A percentile compares a stretch with the other conserved stretches of the same genome.
These are phyloP conservation scores for Aleurites moluccanus DNA, from an alignment of 441 rosid species.

Conservation along the genomic window DNA sequence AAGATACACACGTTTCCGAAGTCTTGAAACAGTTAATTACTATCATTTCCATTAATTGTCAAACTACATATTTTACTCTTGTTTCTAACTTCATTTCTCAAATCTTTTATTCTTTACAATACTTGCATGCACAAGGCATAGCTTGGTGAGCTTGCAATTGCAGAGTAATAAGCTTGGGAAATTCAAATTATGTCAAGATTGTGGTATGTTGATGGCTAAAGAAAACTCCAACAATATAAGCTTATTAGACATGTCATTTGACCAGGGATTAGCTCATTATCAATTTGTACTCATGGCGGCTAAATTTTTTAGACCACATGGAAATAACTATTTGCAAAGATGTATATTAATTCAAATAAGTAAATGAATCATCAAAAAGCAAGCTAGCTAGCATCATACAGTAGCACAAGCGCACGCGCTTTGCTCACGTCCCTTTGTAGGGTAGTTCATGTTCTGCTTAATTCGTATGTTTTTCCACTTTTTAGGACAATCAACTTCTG, in stretches of 20 bases:
- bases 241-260: too few species aligned
- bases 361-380: neutral
- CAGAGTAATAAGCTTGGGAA: neutral
- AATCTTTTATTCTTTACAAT: neutral
- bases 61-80: too few species aligned
- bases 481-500: neutral
- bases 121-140: neutral
- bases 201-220: neutral
- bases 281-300: neutral
- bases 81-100: too few species aligned
- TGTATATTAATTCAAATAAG: neutral
- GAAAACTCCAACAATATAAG: neutral
- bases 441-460: neutral
- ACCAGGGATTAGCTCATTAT: neutral
- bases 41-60: too few species aligned
- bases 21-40: neutral
- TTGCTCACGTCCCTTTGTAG: too few species aligned
- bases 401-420: neutral
- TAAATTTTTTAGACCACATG: neutral
- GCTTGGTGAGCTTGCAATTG: neutral
- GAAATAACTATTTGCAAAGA: neutral
- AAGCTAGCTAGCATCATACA: neutral
- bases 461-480: neutral
- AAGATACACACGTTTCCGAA: constrained; percentile 4
- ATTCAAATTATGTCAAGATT: neutral